Evolutionary conservation across 2,329 filamentous ascomycete genomes (phyloP).

Genomic region (Plenodomus biglobosus): DNA sequence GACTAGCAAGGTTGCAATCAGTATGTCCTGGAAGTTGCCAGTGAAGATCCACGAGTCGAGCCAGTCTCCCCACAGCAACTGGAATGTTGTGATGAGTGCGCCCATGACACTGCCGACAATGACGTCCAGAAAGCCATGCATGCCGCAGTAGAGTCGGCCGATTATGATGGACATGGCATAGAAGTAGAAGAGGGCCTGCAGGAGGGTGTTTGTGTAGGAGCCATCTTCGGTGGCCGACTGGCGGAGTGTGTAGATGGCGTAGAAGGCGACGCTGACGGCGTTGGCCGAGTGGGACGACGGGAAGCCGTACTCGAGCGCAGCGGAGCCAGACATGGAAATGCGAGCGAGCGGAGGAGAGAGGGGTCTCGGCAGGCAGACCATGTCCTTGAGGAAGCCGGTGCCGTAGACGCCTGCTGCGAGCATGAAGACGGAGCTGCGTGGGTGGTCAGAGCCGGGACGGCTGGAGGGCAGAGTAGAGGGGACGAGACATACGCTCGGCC

Average conservation of each 20-base stretch:
- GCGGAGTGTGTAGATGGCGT: constrained; percentile 71
- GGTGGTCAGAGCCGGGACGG: constrained; percentile 12
- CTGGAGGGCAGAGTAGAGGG: constrained; percentile 6
- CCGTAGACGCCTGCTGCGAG: constrained; percentile 66
- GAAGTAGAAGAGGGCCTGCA: constrained; percentile 74
- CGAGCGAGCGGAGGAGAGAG: constrained; percentile 88
- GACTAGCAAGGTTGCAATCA: constrained; percentile 66
- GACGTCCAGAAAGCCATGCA: constrained; percentile 97
- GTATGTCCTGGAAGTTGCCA: constrained; percentile 60
- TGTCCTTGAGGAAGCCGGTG: constrained; percentile 91
- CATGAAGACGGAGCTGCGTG: constrained; percentile 53
- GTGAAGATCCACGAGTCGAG: constrained; percentile 69
- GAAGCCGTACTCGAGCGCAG: constrained; percentile 93
- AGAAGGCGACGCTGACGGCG: constrained; percentile 89
- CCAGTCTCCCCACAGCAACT: constrained; percentile 57
- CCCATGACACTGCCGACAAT: constrained; percentile 78
- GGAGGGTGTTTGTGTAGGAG: constrained; percentile 58
- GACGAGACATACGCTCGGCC: constrained; percentile 74
- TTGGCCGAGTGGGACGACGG: constrained; percentile 97
- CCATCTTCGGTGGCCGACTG: constrained; percentile 64
- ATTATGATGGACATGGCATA: constrained; percentile 89
- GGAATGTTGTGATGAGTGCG: constrained; percentile 60
- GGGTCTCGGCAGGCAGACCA: constrained; percentile 87
- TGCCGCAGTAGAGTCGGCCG: constrained; percentile 92
- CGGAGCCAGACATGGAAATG: constrained; percentile 97